phyloP scores from a whole-genome alignment of 2,329 filamentous ascomycete genomes.

The Penicillium digitatum region DNA sequence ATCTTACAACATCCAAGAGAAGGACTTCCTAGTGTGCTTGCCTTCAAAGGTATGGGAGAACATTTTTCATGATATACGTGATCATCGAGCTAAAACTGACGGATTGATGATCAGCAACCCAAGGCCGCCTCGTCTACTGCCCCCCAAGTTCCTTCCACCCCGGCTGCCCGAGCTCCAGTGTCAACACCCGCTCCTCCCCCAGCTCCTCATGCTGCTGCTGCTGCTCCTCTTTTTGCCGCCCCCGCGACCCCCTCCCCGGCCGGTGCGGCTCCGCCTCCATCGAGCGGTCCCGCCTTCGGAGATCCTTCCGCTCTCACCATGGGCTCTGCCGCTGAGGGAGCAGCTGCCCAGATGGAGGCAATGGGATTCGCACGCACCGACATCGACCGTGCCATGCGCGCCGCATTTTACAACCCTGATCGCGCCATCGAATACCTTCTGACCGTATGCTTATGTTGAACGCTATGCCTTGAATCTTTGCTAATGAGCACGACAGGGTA shows the following conservation, averaged over 20 bases:
- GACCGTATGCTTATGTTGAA: slow-evolving; percentile 58
- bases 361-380: slow-evolving; percentile 91
- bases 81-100: background rate
- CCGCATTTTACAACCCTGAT: slow-evolving; percentile 94
- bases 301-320: slow-evolving; percentile 80
- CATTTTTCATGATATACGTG: background rate
- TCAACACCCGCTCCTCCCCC: slow-evolving; percentile 47
- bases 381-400: slow-evolving; percentile 91
- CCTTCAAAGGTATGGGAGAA: slow-evolving; percentile 73
- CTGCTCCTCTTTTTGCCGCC: slow-evolving; percentile 47
- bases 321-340: slow-evolving; percentile 74
- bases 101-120: slow-evolving; percentile 50
- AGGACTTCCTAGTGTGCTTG: slow-evolving; percentile 99
- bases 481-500: slow-evolving; percentile 58
- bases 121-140: slow-evolving; percentile 56
- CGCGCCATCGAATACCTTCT: slow-evolving; percentile 95
- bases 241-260: slow-evolving; percentile 49
- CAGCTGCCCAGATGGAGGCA: slow-evolving; percentile 87
- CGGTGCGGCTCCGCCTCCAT: slow-evolving; percentile 39
- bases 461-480: background rate
- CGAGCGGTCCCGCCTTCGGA: slow-evolving; percentile 51
- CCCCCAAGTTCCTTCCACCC: slow-evolving; percentile 39
- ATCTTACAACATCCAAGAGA: slow-evolving; percentile 98
- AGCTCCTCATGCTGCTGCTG: slow-evolving; percentile 51
- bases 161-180: slow-evolving; percentile 34